These are phyloP conservation scores for Protea cynaroides DNA, from an alignment of 164 flowering plant genomes.

Conservation along the genomic window DNA sequence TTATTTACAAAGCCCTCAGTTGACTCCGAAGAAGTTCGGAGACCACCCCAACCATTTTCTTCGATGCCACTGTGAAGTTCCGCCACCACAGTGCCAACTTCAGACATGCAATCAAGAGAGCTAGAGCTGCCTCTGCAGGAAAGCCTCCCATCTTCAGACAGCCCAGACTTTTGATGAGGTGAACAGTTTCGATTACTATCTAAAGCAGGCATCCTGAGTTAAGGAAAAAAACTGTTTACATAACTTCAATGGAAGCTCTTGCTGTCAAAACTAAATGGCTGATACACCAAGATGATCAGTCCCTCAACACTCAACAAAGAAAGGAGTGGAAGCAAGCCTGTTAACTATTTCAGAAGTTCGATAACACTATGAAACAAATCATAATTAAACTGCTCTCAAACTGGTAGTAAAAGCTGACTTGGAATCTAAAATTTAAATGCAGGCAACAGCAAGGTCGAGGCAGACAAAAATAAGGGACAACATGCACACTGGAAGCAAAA, in stretches of 20 bases:
- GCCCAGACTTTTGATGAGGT: slow-evolving; percentile 33
- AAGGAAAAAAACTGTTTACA: slow-evolving; percentile 1
- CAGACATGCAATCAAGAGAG: slow-evolving; percentile 26
- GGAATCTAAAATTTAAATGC: no score
- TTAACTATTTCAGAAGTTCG: no score
- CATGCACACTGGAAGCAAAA: no score
- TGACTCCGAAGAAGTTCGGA: slow-evolving; percentile 20
- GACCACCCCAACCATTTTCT: slow-evolving; percentile 31
- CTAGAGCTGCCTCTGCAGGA: slow-evolving; percentile 29
- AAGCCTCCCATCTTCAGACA: slow-evolving; percentile 38
- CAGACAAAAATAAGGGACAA: no score
- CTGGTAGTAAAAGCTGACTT: no score
- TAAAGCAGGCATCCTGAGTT: slow-evolving; percentile 29
- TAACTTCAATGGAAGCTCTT: neutral
- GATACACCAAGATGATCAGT: no score
- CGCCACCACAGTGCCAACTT: slow-evolving; percentile 23
- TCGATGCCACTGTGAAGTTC: slow-evolving; percentile 22
- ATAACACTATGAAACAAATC: no score
- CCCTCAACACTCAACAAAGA: no score
- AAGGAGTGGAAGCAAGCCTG: no score
- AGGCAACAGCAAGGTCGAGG: no score
- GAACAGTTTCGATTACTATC: slow-evolving; percentile 24
- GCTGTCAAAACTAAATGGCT: neutral
- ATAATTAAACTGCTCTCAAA: no score
- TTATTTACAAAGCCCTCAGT: slow-evolving; percentile 46